Base-by-base conservation (phyloP, 2,329 filamentous ascomycete species). In the Neoarthrinium moseri region DNA sequence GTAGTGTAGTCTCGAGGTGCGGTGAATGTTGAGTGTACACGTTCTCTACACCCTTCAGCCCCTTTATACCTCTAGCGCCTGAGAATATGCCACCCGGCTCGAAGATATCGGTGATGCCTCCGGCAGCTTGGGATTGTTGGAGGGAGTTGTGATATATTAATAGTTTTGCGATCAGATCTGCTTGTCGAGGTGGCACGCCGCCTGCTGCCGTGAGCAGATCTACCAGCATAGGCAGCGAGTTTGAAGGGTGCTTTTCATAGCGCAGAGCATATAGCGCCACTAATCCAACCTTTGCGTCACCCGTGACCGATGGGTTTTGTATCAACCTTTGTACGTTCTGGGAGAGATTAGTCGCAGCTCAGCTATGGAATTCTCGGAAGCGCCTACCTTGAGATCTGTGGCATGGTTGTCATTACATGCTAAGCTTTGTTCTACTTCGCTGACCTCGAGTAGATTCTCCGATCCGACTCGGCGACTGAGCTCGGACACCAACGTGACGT, bases 21-120 rank as follows among this genome's bases (percentile, higher is more conserved):
- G 95, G 91, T 5, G 90, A 95, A 66, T 99, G 94, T 65, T 99
- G 95, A 0, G 94, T 99, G 65, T 99, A 99, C 22, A 99, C 94
- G 58, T 99, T 99, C 65, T 99, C 95, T 1, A 99, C 94, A 2
- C 94, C 94, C 62, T 97, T 96, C 12, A 99, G 76, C 0, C 94
- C 94, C 61, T 95, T 96, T 66, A 99, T 91, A 59, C 86, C 89
- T 30, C 90, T 80, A 10, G 91, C 91, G 11, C 89, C 89, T 1
- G 89, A 89, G 67, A 99, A 96, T 53, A 99, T 92, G 4, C 90
- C 92, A 0, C 86, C 82, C 0, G 89, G 87, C 60, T 97, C 91
- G 58, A 99, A 97, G 6, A 97, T 82, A 54, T 97, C 92, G 0
- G 90, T 85, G 47, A 96, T 90, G 5, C 89, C 90, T 8, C 86